phyloP scores from a whole-genome alignment of 176 grass and related monocot species.

The Metroxylon sagu region DNA sequence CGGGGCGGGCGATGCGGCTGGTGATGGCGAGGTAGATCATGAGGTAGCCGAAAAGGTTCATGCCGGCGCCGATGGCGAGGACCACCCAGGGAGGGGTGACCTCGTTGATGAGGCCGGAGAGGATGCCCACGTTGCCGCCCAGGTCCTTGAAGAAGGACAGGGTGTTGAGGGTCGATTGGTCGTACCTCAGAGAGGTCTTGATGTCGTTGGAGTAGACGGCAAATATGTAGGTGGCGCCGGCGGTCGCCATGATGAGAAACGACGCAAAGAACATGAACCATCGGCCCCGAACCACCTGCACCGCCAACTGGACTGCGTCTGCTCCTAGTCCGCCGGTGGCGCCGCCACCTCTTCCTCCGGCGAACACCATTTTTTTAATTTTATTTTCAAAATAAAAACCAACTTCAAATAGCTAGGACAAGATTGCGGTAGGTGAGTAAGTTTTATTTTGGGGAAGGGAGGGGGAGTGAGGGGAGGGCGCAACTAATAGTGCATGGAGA shows the following conservation, averaged over 20 bases:
- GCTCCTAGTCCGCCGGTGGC: not conserved
- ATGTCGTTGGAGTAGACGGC: constrained; percentile 61
- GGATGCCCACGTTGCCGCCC: constrained; percentile 44
- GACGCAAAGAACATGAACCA: constrained; percentile 79
- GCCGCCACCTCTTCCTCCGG: constrained; percentile 1
- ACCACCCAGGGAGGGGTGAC: constrained; percentile 66
- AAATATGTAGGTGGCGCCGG: constrained; percentile 69
- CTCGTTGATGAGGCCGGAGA: constrained; percentile 80
- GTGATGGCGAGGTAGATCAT: constrained; percentile 79
- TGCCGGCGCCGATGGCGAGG: constrained; percentile 45
- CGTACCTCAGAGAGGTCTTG: constrained; percentile 40
- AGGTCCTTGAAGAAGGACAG: constrained; percentile 68
- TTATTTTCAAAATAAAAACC: no score
- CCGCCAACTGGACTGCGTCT: constrained; percentile 26
- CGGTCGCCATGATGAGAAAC: constrained; percentile 50
- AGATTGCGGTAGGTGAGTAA: no score
- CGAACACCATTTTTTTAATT: constrained; percentile 26
- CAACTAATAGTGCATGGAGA: no score
- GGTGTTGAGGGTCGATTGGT: constrained; percentile 67
- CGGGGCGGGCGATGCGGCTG: constrained; percentile 30
- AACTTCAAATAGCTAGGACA: no score
- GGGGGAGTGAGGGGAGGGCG: no score
- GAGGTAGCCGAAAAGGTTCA: constrained; percentile 64
- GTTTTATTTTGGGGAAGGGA: no score
- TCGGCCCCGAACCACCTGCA: constrained; percentile 40